Base-by-base conservation (phyloP, 2,329 filamentous ascomycete genomes). In the Monilinia laxa region DNA sequence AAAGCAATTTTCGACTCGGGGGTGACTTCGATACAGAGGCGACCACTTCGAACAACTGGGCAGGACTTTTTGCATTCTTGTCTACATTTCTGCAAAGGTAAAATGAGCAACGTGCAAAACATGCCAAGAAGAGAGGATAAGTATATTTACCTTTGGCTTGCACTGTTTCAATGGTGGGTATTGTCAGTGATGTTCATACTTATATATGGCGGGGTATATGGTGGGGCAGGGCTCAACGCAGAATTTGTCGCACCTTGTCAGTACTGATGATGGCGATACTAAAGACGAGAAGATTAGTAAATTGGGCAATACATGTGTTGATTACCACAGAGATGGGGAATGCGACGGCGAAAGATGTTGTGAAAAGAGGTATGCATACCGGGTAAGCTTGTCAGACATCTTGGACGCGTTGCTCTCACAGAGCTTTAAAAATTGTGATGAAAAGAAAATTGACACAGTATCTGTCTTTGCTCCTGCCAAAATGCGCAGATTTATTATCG, bases 41-140 rank as follows among this genome's bases (percentile, higher is more conserved):
- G 98, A 81, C 95, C 95, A 69, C 93, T 96, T 76, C 94, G 91
- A 73, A 99, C 95, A 70, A 99, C 95, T 40, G 96, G 93, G 79
- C 95, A 99, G 40, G 93, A 94, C 80, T 98, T 98, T 80, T 98
- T 98, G 86, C 95, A 99, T 81, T 99, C 95, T 83, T 97, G 94
- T 73, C 94, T 89, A 80, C 95, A 98, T 92, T 98, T 98, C 90
- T 93, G 76, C 72, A 73, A 70, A 59, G 53, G 69, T 75, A 68
- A 20, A 74, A 74, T 76, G 73, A 75, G 75, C 71, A 72, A 73
- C 74, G 70, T 70, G 25, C n/a, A 28, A 11, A 51, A 38, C 18
- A 38, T 62, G 58, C n/a, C 1, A n/a, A 20, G 68, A 57, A 58
- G 57, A 42, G 53, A 57, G 60, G 60, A 35, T 56, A n/a, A 57